phyloP scores from a whole-genome alignment of 225 moss, liverwort and hornwort genomes.

The Pseudoscleropodium purum region DNA sequence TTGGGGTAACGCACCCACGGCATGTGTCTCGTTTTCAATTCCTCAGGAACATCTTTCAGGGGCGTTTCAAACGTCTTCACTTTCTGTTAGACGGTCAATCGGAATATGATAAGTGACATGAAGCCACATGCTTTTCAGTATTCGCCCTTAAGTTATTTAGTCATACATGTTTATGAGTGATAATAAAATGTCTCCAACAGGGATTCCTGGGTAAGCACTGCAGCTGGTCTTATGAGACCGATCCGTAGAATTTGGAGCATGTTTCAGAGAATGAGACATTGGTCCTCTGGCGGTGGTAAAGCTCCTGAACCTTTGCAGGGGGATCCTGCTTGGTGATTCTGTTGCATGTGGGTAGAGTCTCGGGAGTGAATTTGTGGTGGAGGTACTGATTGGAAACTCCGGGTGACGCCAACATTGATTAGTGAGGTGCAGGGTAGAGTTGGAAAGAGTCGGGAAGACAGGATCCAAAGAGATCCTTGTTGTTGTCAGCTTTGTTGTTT shows the following conservation, averaged over 20 bases:
- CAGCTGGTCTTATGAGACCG: neutral
- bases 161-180: neutral
- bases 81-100: neutral
- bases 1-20: neutral
- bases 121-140: neutral
- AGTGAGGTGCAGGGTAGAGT: neutral
- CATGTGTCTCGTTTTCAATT: neutral
- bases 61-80: neutral
- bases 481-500: neutral
- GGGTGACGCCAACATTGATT: neutral
- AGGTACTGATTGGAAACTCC: neutral
- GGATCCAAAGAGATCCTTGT: neutral
- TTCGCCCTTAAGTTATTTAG: neutral
- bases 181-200: neutral
- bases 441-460: neutral
- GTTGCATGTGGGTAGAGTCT: neutral
- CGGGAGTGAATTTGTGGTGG: neutral
- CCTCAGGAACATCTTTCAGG: neutral
- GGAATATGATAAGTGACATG: neutral
- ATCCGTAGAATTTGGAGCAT: neutral
- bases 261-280: neutral
- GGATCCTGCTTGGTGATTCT: neutral
- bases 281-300: conserved; percentile 14
- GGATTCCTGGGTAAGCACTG: neutral
- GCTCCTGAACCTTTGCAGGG: neutral